Evolutionary conservation across 78 protist genomes (phyloP), one percentile per base, ranked within the genome.

Genomic region (Emiliania huxleyi): DNA sequence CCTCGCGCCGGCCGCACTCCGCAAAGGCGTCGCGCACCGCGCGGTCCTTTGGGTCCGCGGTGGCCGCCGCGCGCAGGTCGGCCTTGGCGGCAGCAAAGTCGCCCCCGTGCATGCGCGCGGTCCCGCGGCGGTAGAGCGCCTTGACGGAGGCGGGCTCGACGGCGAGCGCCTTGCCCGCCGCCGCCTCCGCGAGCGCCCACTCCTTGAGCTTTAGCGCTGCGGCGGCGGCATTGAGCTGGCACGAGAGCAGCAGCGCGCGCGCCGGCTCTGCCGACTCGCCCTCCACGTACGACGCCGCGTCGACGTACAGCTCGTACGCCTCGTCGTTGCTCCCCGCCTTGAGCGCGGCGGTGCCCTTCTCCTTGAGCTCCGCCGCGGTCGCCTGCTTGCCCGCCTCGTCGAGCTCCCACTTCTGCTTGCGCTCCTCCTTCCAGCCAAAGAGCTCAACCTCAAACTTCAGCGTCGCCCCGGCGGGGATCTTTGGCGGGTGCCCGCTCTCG

Each of bases 401-500:
- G 38, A 46, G 5, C 69, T 87, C 73, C 90, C 90, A 87, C 43
- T 48, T 33, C 33, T 46, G 22, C 69, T 87, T 87, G 71, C 40
- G 25, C 29, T 1, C 19, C 91, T 83, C 94, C 44, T 29, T 46
- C 91, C 91, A 92, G 56, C 77, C 69, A 79, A 92, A 35, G 35
- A 92, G 94, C 94, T 92, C 94, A 22, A 52, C 62, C 62, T 92
- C 94, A 29, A 92, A 92, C 38, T 25, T 4, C 22, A 92, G 87
- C n/a, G 94, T 83, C 33, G 94, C 91, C 56, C 85, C 69, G 40
- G 52, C 90, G 19, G 94, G 94, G 88, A 91, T 83, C n/a, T 46
- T 62, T 33, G 95, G 96, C 21, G 97, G 97, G 56, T 69, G 23
- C 19, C 98, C 98, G 4, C 48, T 33, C 22, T 56, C 96, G 69